Evolutionary conservation across 2,329 filamentous ascomycete genomes (phyloP).

Genomic region (Fusarium dlaminii): DNA sequence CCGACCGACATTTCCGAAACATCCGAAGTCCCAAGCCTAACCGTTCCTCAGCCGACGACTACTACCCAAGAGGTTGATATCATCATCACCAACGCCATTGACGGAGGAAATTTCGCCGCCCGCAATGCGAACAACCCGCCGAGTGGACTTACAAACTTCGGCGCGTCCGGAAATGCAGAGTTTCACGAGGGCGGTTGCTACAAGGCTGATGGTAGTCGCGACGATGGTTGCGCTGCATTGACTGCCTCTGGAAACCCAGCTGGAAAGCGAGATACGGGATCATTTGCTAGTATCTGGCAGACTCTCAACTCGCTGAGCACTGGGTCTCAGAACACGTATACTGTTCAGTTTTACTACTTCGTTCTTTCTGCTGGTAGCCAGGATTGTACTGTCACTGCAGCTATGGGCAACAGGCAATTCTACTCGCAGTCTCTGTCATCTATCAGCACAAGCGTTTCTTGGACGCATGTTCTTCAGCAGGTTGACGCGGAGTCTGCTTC

Average conservation of each 20-base stretch:
- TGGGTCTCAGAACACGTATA: background rate
- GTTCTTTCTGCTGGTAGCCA: background rate
- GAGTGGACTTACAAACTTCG: background rate
- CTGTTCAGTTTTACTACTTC: conserved; percentile 10
- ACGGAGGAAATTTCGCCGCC: background rate
- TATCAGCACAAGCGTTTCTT: background rate
- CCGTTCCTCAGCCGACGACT: background rate
- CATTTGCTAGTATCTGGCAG: conserved; percentile 1
- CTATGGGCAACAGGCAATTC: background rate
- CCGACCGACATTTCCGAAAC: background rate
- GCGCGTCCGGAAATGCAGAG: background rate
- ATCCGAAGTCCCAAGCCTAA: background rate
- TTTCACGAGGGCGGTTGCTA: background rate
- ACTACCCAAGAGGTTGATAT: background rate
- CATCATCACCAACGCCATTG: background rate
- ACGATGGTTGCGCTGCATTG: conserved; percentile 13
- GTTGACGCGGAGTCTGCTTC: background rate
- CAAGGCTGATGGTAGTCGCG: background rate
- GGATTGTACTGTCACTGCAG: background rate
- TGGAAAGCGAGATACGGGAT: background rate
- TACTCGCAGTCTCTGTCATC: background rate
- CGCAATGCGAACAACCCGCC: background rate
- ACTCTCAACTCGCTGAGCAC: background rate
- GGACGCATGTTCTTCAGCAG: background rate
- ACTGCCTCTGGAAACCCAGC: background rate